These are phyloP conservation scores for Pythium phragmitis DNA, from an alignment of 352 stramenopile genomes.

Conservation along the genomic window DNA sequence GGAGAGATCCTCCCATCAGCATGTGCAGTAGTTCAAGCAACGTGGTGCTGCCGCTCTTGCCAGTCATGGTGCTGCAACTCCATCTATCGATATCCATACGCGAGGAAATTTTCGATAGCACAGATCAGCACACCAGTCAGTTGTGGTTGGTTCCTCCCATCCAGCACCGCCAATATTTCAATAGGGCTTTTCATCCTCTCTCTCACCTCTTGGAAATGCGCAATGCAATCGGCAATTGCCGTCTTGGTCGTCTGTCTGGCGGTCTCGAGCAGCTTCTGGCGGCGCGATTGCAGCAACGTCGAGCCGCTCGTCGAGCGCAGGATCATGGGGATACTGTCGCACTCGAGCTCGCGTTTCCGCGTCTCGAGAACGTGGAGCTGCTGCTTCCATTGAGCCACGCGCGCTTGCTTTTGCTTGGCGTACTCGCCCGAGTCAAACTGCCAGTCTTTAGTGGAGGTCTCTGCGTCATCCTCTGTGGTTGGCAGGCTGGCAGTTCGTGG, in stretches of 20 bases:
- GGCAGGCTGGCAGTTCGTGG: not conserved
- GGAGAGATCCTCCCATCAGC: not conserved
- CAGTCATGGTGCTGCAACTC: conserved; percentile 55
- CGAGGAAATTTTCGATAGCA: conserved; percentile 14
- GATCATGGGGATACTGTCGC: conserved; percentile 24
- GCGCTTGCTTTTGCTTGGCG: conserved; percentile 41
- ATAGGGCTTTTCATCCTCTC: not conserved
- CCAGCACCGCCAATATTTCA: not conserved
- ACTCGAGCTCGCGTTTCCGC: conserved; percentile 37
- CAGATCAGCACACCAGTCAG: too few relatives aligned
- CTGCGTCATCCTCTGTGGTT: conserved; percentile 24
- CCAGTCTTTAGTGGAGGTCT: conserved; percentile 4
- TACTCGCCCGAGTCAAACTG: conserved; percentile 35
- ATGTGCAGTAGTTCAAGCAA: not conserved
- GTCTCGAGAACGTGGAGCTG: conserved; percentile 51
- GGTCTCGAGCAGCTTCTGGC: conserved; percentile 25
- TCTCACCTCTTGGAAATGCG: conserved; percentile 55
- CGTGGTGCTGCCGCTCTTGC: conserved; percentile 42
- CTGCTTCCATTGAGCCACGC: conserved; percentile 51
- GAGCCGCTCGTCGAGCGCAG: conserved; percentile 21
- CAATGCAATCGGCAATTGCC: conserved; percentile 48
- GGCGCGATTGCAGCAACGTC: conserved; percentile 5
- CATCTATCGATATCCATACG: conserved; percentile 38
- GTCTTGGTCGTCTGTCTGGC: conserved; percentile 37
- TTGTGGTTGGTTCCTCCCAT: not conserved